Percentiles rank a stretch among this genome's conserved stretches.
Conservation (phyloP, 495 filamentous ascomycete genomes). For the Apodospora peruviana region DNA sequence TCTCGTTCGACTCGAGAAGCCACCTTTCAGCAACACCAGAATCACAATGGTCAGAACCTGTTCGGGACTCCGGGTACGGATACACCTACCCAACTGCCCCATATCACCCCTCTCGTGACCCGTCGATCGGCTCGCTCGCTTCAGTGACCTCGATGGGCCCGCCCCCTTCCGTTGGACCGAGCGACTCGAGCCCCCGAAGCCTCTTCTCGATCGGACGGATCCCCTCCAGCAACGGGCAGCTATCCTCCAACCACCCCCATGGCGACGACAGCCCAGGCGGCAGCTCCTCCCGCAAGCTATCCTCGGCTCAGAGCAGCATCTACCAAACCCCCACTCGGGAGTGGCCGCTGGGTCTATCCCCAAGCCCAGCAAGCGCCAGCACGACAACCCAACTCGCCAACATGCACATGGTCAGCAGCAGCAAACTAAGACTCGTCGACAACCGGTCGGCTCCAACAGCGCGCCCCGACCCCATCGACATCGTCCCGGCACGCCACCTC, state of each 20-base stretch:
- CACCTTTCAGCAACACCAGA: background rate
- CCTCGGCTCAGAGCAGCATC: no score
- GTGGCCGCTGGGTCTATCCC: no score
- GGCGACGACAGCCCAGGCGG: no score
- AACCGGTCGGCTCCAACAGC: background rate
- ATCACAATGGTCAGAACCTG: conserved; percentile 8
- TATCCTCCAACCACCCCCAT: no score
- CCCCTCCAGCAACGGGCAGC: background rate
- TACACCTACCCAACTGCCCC: background rate
- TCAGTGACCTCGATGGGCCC: background rate
- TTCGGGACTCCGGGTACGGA: background rate
- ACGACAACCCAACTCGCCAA: no score
- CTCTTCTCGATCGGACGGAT: background rate
- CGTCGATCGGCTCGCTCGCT: background rate
- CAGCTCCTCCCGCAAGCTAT: no score
- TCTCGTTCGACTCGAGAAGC: background rate
- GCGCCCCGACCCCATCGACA: background rate
- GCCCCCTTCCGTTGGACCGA: background rate
- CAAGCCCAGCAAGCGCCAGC: no score
- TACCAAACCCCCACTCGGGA: no score
- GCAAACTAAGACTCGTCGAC: background rate
- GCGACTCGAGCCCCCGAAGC: conserved; percentile 2
- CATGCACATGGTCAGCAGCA: background rate
- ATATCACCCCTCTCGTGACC: conserved; percentile 2
- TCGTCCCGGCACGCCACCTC: conserved; percentile 15